These are phyloP conservation scores for Candida railenensis DNA, from an alignment of 805 yeast species.

Conservation along the genomic window DNA sequence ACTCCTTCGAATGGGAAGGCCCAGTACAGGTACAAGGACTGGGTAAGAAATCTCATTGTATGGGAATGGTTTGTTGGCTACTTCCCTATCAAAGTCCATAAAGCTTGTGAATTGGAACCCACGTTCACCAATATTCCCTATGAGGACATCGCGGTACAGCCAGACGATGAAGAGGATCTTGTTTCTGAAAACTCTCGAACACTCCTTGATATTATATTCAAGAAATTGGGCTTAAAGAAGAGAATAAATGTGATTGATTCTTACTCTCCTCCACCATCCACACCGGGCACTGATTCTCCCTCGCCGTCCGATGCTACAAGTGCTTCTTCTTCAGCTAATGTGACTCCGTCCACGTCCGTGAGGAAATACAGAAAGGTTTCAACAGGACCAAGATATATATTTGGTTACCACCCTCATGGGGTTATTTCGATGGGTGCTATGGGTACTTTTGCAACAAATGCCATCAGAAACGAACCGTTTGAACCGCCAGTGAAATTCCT, in stretches of 20 bases:
- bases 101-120: slow-evolving; percentile 69
- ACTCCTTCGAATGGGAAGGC: slow-evolving; percentile 77
- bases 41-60: slow-evolving; percentile 53
- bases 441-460: slow-evolving; percentile 72
- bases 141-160: slow-evolving; percentile 20
- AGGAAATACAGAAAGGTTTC: slow-evolving; percentile 24
- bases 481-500: slow-evolving; percentile 32
- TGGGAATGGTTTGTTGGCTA: slow-evolving; percentile 77
- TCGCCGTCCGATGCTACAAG: slow-evolving; percentile 1
- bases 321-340: not conserved
- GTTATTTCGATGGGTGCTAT: slow-evolving; percentile 89
- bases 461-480: slow-evolving; percentile 42
- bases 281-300: slow-evolving; percentile 7
- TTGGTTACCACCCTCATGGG: slow-evolving; percentile 97
- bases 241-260: slow-evolving; percentile 31
- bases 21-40: slow-evolving; percentile 51
- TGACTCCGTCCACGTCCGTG: slow-evolving; percentile 6
- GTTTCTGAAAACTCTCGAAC: slow-evolving; percentile 37
- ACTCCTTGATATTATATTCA: slow-evolving; percentile 33
- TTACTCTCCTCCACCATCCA: slow-evolving; percentile 6
- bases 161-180: slow-evolving; percentile 40
- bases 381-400: slow-evolving; percentile 75
- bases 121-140: slow-evolving; percentile 50
- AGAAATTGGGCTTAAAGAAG: slow-evolving; percentile 35
- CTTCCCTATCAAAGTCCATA: slow-evolving; percentile 75